phyloP scores from a whole-genome alignment of 805 yeast species.

The Metschnikowia lunata region DNA sequence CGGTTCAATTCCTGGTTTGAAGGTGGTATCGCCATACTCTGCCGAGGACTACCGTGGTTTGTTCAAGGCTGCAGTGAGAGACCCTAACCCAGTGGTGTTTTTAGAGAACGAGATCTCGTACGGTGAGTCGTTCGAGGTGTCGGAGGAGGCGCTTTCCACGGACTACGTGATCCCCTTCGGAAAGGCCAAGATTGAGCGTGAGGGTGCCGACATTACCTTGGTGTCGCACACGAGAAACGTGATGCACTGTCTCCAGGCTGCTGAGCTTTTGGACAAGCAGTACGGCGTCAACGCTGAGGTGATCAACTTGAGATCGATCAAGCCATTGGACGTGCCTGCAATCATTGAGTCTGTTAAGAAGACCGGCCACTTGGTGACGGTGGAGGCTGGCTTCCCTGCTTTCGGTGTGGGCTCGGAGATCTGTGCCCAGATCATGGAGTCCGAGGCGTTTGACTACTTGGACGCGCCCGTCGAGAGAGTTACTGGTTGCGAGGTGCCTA shows the following conservation, averaged over 20 bases:
- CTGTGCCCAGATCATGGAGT: constrained; percentile 96
- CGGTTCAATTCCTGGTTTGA: constrained; percentile 96
- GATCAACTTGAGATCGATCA: constrained; percentile 90
- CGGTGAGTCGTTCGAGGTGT: constrained; percentile 84
- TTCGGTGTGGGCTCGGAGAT: constrained; percentile 99
- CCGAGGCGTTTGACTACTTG: constrained; percentile 95
- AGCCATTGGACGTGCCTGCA: constrained; percentile 89
- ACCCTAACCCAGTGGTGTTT: constrained; percentile 95
- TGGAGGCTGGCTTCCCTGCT: constrained; percentile 97
- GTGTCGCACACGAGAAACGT: constrained; percentile 93
- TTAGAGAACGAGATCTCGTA: constrained; percentile 94
- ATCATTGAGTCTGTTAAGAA: constrained; percentile 86
- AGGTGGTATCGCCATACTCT: constrained; percentile 92
- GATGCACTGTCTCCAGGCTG: constrained; percentile 81
- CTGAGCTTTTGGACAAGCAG: constrained; percentile 77
- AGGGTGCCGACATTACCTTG: constrained; percentile 85
- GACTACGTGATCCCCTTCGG: constrained; percentile 93
- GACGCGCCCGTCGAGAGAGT: constrained; percentile 99
- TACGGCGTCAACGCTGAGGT: constrained; percentile 91
- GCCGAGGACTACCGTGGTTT: constrained; percentile 96
- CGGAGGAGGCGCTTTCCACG: constrained; percentile 82
- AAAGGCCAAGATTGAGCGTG: constrained; percentile 91
- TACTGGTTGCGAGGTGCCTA: constrained; percentile 99
- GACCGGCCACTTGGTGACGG: constrained; percentile 94
- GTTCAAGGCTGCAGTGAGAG: constrained; percentile 94